phyloP scores from a whole-genome alignment of 2,329 filamentous ascomycete species.

The Cadophora sp. region DNA sequence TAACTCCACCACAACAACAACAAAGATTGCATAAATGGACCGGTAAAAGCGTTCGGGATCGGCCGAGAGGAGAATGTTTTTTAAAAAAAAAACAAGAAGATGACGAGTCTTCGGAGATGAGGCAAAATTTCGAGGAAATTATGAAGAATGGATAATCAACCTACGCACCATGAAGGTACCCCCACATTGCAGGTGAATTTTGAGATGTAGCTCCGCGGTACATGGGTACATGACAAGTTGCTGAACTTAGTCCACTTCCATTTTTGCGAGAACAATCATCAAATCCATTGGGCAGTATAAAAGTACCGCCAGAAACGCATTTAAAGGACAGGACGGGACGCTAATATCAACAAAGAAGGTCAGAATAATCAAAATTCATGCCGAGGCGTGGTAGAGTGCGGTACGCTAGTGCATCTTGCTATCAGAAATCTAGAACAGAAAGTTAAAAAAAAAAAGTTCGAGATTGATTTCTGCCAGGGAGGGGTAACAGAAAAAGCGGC shows the following conservation, averaged over 20 bases:
- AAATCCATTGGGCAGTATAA: background rate
- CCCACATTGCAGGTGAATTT: background rate
- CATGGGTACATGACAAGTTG: background rate
- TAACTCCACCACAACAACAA: no score
- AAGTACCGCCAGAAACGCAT: slow-evolving; percentile 6
- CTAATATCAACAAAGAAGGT: background rate
- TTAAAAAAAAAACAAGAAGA: no score
- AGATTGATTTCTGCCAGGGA: background rate
- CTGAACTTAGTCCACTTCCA: background rate
- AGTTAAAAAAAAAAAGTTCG: background rate
- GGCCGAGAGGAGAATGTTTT: no score
- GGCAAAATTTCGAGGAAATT: no score
- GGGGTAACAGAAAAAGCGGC: background rate
- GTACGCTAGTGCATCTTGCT: background rate
- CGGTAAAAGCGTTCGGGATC: no score
- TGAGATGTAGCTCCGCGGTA: slow-evolving; percentile 3
- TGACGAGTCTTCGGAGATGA: no score
- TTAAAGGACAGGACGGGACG: background rate
- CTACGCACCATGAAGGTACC: no score
- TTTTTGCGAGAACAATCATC: no score
- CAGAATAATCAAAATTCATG: background rate
- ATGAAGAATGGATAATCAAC: no score
- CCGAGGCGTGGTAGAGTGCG: background rate
- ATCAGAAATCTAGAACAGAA: background rate
- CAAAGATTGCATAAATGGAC: no score